phyloP scores from a whole-genome alignment of 495 filamentous ascomycete genomes.

The Xylona heveae region DNA sequence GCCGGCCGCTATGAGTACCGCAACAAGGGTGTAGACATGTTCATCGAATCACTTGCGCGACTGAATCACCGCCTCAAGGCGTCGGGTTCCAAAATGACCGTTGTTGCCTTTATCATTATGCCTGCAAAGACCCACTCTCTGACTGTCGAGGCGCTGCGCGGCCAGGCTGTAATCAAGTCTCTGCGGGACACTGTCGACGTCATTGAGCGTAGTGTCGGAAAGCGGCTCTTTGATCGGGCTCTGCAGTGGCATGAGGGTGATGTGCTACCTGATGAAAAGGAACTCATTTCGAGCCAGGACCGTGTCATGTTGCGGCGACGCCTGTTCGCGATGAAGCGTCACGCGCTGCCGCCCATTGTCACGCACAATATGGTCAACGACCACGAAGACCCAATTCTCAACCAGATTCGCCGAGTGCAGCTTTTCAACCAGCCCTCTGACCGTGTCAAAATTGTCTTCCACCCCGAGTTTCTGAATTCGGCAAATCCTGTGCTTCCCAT shows the following conservation, averaged over 20 bases:
- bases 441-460: conserved; percentile 93
- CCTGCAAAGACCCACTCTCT: conserved; percentile 92
- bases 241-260: conserved; percentile 89
- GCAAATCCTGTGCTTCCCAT: conserved; percentile 86
- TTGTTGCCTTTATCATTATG: conserved; percentile 99
- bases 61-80: conserved; percentile 83
- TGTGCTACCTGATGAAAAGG: conserved; percentile 83
- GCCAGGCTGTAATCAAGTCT: conserved; percentile 85
- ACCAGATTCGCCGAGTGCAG: conserved; percentile 88
- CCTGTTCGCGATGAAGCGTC: conserved; percentile 88
- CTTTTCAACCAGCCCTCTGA: conserved; percentile 91
- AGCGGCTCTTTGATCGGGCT: conserved; percentile 75
- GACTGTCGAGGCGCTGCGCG: conserved; percentile 88
- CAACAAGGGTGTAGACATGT: conserved; percentile 99
- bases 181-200: conserved; percentile 4
- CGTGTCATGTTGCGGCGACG: conserved; percentile 81
- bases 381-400: conserved; percentile 77
- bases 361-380: conserved; percentile 99
- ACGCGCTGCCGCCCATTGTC: conserved; percentile 77
- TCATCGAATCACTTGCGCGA: conserved; percentile 85
- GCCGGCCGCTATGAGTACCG: conserved; percentile 91
- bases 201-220: conserved; percentile 2
- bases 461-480: conserved; percentile 92
- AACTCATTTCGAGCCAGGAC: conserved; percentile 76
- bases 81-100: conserved; percentile 70